phyloP scores from a whole-genome alignment of 352 stramenopile species.

The Phytophthora chlamydospora region DNA sequence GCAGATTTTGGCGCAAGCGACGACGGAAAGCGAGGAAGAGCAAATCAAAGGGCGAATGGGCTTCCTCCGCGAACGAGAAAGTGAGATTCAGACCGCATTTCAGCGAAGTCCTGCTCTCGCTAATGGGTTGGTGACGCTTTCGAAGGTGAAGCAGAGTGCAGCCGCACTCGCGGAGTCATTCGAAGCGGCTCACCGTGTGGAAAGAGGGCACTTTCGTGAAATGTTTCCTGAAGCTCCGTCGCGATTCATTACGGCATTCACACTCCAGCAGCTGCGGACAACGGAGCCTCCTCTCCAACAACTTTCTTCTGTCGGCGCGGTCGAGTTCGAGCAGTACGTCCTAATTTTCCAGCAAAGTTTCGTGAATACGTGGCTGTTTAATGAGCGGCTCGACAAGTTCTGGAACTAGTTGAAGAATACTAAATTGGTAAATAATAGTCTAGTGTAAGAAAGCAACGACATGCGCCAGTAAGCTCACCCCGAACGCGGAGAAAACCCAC shows the following conservation, averaged over 20 bases:
- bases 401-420: constrained; percentile 18
- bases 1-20: constrained; percentile 17
- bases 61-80: constrained; percentile 17
- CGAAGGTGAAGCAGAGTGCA: constrained; percentile 15
- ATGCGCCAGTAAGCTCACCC: neutral
- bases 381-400: constrained; percentile 22
- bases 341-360: constrained; percentile 34
- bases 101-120: constrained; percentile 14
- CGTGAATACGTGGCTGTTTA: constrained; percentile 38
- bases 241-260: constrained; percentile 27
- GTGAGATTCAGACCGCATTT: constrained; percentile 26
- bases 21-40: constrained; percentile 23
- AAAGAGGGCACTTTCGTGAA: constrained; percentile 5
- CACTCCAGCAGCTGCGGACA: constrained; percentile 25
- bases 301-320: constrained; percentile 8
- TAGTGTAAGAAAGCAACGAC: neutral
- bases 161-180: constrained; percentile 24
- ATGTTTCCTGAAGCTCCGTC: constrained; percentile 25
- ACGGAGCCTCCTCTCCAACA: constrained; percentile 1
- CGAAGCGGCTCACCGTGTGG: constrained; percentile 9
- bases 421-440: neutral
- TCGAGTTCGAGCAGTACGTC: constrained; percentile 28
- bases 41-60: constrained; percentile 18
- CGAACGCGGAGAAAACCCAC: constrained; percentile 5
- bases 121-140: constrained; percentile 25